These are phyloP conservation scores for Udeniomyces megalosporus DNA, from an alignment of 768 basidiomycete species.

Conservation along the genomic window DNA sequence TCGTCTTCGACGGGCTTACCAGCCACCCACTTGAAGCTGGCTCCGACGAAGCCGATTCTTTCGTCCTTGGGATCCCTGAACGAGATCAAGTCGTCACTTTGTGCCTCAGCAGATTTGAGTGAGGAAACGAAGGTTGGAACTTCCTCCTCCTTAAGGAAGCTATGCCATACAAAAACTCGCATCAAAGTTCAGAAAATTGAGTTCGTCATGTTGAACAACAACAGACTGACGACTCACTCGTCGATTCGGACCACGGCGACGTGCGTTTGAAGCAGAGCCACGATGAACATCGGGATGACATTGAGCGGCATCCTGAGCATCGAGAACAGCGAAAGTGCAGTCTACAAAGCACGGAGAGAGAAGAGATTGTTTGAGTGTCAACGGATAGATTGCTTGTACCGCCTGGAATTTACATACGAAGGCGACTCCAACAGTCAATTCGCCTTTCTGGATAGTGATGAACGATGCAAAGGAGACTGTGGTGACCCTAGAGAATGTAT, in stretches of 20 bases:
- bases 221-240: neutral
- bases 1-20: slow-evolving; percentile 13
- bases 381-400: no score
- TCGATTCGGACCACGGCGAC: slow-evolving; percentile 54
- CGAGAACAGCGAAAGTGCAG: neutral
- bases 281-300: slow-evolving; percentile 38
- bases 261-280: slow-evolving; percentile 52
- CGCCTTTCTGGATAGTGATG: slow-evolving; percentile 48
- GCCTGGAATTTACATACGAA: no score
- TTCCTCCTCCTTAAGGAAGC: slow-evolving; percentile 57
- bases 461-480: slow-evolving; percentile 53
- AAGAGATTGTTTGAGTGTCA: no score
- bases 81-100: slow-evolving; percentile 1
- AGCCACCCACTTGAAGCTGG: slow-evolving; percentile 42
- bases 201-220: neutral
- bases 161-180: no score
- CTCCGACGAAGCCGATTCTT: slow-evolving; percentile 44
- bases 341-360: slow-evolving; percentile 66
- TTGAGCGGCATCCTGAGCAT: neutral
- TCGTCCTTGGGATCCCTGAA: slow-evolving; percentile 25
- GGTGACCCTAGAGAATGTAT: slow-evolving; percentile 39
- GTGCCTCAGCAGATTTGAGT: slow-evolving; percentile 34
- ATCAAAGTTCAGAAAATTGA: neutral
- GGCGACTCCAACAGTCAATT: slow-evolving; percentile 60
- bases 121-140: slow-evolving; percentile 55